These are phyloP conservation scores for Saccharomycopsis crataegensis DNA, from an alignment of 1,139 yeast genomes.

Conservation along the genomic window DNA sequence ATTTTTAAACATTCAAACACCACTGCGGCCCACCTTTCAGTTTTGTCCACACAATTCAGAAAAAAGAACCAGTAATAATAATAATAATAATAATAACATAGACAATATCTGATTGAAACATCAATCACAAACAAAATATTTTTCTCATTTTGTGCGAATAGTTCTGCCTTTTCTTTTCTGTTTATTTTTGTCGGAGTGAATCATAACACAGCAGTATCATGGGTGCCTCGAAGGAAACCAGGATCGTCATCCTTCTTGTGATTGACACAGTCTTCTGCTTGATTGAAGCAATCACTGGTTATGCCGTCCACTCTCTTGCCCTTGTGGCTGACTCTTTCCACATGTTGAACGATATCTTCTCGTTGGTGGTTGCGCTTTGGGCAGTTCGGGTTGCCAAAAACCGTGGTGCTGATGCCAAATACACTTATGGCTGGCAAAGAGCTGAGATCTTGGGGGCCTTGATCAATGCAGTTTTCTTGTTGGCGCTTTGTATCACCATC, in stretches of 20 bases:
- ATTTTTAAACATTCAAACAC: too few species aligned
- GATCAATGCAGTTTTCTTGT: slow-evolving; percentile 83
- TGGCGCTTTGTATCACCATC: slow-evolving; percentile 89
- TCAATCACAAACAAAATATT: too few species aligned
- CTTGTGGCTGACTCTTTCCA: slow-evolving; percentile 94
- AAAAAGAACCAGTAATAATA: too few species aligned
- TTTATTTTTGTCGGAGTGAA: not conserved
- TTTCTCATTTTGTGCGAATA: too few species aligned
- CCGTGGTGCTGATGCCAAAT: slow-evolving; percentile 76
- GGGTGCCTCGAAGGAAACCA: slow-evolving; percentile 47
- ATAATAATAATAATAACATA: too few species aligned
- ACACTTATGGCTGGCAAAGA: slow-evolving; percentile 94
- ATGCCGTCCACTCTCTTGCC: slow-evolving; percentile 86
- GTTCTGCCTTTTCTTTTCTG: too few species aligned
- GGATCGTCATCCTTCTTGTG: slow-evolving; percentile 64
- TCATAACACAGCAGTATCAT: not conserved
- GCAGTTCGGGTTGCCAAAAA: slow-evolving; percentile 87
- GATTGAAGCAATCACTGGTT: slow-evolving; percentile 77
- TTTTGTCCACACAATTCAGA: too few species aligned
- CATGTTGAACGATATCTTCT: slow-evolving; percentile 91
- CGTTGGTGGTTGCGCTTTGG: slow-evolving; percentile 88
- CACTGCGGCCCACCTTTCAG: too few species aligned
- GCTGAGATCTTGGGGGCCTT: slow-evolving; percentile 94
- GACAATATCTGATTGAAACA: too few species aligned
- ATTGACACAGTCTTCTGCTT: slow-evolving; percentile 82